Evolutionary conservation across 2,329 filamentous ascomycete genomes (phyloP), one percentile per base, ranked within the genome.

Genomic region (Curvularia spicifera): DNA sequence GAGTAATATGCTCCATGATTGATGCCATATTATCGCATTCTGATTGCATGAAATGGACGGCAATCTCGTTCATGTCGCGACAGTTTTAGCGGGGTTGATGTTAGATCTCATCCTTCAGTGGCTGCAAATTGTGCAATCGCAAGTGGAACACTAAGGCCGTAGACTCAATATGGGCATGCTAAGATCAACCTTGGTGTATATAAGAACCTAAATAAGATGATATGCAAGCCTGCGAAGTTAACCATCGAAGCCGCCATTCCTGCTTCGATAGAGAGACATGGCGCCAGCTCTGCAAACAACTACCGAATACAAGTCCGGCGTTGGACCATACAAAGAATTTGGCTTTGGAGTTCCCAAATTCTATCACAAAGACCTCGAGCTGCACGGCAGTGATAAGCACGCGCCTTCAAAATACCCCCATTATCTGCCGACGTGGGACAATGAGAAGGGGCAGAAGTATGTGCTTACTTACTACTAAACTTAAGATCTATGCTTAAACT

Each of bases 381-480:
- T 84, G 37, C 78, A 85, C 49, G 85, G 85, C 4, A 83, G 81
- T 10, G 80, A 72, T 2, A 83, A 81, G 59, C 80, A 85, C 65
- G 78, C 82, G 15, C 82, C 84, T 9, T 83, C 84, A 5, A 82
- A 86, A 71, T 93, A 91, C 65, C 87, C 87, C 4, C 82, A 91
- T 70, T 93, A 93, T 72, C 83, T 92, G 8, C 89, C 89, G 2
- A 87, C 85, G 1, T 91, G 89, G 89, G 83, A 89, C 69, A 81
- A 86, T 62, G 84, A 87, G 76, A 73, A 67, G 66, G 51, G 51
- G 20, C 48, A 42, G 22, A 51, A 52, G 58, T 55, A 48, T 24
- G 54, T 20, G 13, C n/a, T 7, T 18, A 4, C 22, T 3, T 24
- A 24, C 22, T 24, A n/a, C 9, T 39, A 24, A 12, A 3, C 31